A percentile compares a stretch with the other conserved stretches of the same genome.
Conservation (phyloP, 108 stramenopile genomes). For the Pseudonitzschia pungens region DNA sequence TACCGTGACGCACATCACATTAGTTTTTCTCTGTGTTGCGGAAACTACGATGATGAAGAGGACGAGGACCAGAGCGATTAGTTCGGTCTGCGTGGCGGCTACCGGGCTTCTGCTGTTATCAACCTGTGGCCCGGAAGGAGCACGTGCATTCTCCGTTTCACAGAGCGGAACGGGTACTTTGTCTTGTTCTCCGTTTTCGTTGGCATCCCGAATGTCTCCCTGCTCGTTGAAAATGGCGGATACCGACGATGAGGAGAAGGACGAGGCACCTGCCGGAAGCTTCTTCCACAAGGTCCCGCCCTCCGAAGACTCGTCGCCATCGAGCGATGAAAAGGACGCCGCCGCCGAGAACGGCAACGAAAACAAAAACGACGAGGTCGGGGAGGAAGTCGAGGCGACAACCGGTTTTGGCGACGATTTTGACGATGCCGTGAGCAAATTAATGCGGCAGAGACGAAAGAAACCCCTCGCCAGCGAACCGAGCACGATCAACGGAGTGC, state of each 20-base stretch:
- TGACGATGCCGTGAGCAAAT: slow-evolving; percentile 29
- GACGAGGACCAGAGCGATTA: neutral
- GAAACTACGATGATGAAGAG: neutral
- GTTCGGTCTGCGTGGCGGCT: neutral
- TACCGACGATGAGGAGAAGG: neutral
- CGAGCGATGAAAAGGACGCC: slow-evolving; percentile 2
- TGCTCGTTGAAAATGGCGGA: neutral
- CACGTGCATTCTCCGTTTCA: neutral
- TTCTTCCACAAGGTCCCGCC: slow-evolving; percentile 59
- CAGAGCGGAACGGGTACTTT: neutral
- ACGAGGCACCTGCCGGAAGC: slow-evolving; percentile 41
- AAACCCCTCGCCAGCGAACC: slow-evolving; percentile 35
- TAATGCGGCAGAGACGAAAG: slow-evolving; percentile 32
- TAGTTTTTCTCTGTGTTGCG: too few relatives aligned
- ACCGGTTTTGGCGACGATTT: slow-evolving; percentile 5
- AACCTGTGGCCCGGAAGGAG: neutral
- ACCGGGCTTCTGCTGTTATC: slow-evolving; percentile 5
- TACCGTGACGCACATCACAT: too few relatives aligned
- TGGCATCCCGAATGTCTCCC: neutral
- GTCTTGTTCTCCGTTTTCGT: neutral
- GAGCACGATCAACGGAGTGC: slow-evolving; percentile 54
- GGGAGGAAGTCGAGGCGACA: neutral
- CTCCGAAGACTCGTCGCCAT: slow-evolving; percentile 18
- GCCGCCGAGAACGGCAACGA: neutral
- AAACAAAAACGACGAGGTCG: neutral